phyloP scores from a whole-genome alignment of 2,329 filamentous ascomycete species.

The Cryphonectria radicalis region DNA sequence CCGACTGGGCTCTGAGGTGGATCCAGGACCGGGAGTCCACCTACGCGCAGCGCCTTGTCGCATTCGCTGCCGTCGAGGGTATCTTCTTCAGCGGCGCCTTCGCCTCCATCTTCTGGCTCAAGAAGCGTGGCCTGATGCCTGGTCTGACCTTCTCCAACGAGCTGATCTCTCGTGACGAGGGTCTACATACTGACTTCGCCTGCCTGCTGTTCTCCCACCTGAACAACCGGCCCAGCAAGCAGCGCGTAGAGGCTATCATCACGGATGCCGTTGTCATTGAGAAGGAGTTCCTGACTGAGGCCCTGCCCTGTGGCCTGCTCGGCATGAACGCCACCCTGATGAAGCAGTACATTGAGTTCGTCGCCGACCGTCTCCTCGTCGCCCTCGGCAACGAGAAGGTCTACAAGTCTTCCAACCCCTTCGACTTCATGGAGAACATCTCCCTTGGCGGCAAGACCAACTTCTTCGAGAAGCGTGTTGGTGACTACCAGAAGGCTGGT shows the following conservation, averaged over 20 bases:
- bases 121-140: constrained; percentile 99
- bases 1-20: constrained; percentile 96
- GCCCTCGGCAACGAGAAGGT: constrained; percentile 93
- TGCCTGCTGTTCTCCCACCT: constrained; percentile 98
- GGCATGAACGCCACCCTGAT: constrained; percentile 98
- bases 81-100: constrained; percentile 99
- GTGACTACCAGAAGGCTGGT: constrained; percentile 99
- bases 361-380: constrained; percentile 91
- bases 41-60: constrained; percentile 92
- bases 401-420: constrained; percentile 93
- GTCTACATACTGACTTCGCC: constrained; percentile 98
- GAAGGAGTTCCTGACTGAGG: constrained; percentile 97
- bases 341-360: constrained; percentile 99
- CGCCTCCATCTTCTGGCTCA: constrained; percentile 99
- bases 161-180: constrained; percentile 98
- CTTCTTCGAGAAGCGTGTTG: constrained; percentile 99
- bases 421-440: constrained; percentile 99
- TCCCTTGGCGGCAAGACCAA: constrained; percentile 99
- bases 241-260: constrained; percentile 85
- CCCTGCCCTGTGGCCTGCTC: constrained; percentile 87
- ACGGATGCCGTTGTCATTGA: constrained; percentile 92
- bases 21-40: constrained; percentile 92
- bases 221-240: constrained; percentile 83
- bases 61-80: constrained; percentile 96
- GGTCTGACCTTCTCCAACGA: constrained; percentile 99